A percentile compares a stretch with the other conserved stretches of the same genome.
These are phyloP conservation scores for Dictyostelium firmibasis DNA, from an alignment of 78 protist genomes.

Conservation along the genomic window DNA sequence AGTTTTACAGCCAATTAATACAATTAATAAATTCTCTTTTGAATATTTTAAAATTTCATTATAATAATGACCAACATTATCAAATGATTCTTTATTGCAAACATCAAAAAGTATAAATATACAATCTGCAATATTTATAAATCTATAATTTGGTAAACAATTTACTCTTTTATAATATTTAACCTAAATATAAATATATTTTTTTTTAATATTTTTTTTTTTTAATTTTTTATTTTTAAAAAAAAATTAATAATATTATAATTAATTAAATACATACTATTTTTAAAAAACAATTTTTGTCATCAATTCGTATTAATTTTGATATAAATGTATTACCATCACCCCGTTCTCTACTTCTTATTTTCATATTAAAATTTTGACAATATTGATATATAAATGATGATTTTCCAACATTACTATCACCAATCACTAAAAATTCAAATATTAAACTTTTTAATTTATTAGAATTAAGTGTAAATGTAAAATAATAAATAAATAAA, in stretches of 20 bases:
- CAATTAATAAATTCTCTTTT: not conserved
- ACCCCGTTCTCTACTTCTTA: not conserved
- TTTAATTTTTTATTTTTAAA: not conserved
- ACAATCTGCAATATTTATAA: not conserved
- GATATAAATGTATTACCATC: not conserved
- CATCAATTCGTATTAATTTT: not conserved
- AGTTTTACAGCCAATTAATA: not conserved
- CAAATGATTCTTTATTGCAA: not conserved
- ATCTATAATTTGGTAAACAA: not conserved
- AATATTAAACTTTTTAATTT: not conserved
- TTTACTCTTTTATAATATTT: not conserved
- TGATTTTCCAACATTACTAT: not conserved
- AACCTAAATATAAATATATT: no score
- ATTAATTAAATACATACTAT: not conserved
- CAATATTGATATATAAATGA: not conserved
- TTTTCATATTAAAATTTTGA: not conserved
- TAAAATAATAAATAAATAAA: no score
- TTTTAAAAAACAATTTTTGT: not conserved
- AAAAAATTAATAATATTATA: not conserved
- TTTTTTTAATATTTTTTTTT: no score
- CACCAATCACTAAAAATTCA: not conserved
- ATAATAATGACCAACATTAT: not conserved
- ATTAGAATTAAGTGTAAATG: no score
- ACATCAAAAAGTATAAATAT: not conserved
- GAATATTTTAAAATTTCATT: not conserved